Base-by-base conservation (phyloP, 257 asterid species). In the Ligustrum vulgare region DNA sequence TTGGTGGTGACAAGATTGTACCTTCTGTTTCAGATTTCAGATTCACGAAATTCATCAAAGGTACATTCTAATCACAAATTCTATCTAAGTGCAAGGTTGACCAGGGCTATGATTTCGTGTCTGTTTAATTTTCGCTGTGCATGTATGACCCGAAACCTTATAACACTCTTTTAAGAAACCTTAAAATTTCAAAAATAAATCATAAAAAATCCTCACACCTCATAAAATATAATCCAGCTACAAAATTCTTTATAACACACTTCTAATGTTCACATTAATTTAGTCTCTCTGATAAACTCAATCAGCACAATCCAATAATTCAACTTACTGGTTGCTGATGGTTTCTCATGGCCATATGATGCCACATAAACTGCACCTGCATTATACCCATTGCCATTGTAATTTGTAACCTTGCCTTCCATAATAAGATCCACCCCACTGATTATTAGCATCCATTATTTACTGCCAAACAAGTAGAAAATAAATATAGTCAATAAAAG, bases 301-400 rank as follows among this genome's bases (percentile, higher is more conserved):
- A 35, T 39, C 51, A 23, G 37, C 54, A 76, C 58, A 35, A 63
- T 54, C 41, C 45, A 74, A 51, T 43, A 16, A 70, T 67, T 86
- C 72, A 90, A 86, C 87, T 91, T 25, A 83, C 91, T 31, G 91
- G 86, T 81, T 89, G 88, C 85, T 88, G 91, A 66, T 84, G 85
- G 85, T 77, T 77, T 86, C 58, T 76, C 88, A 3, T 87, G 78
- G 56, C 92, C 95, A 23, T 88, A 87, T 8, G 93, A 77, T 7
- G 84, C 80, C 23, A 87, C 90, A 67, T 82, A 75, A 13, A 78
- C 79, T 43, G 83, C 33, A 75, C 79, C 69, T 10, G 58, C 37
- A 0, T 64, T 68, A 33, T 90, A 73, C 64, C 87, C 91, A 36
- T 88, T 83, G 33, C 97, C 94, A 35, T 86, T 85, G 81, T 86